phyloP scores from a whole-genome alignment of 352 stramenopile species.

The Pythium catenulatum region DNA sequence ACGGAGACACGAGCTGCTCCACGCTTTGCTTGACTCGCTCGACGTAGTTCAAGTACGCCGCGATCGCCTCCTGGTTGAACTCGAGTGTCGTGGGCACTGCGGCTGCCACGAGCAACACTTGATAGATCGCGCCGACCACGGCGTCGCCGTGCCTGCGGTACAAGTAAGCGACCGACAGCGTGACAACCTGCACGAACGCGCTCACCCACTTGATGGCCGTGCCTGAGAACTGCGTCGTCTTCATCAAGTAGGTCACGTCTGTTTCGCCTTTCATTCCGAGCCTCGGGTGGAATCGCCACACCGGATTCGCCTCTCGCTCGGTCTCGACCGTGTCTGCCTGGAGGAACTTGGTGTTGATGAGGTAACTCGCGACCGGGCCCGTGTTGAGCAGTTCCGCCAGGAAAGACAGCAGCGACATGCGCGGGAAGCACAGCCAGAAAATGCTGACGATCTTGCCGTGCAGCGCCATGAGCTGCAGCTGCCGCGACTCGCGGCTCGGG shows the following conservation, averaged over 20 bases:
- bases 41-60: constrained; percentile 75
- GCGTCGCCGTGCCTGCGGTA: too few relatives aligned
- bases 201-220: constrained; percentile 75
- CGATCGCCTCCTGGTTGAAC: constrained; percentile 77
- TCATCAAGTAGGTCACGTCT: constrained; percentile 72
- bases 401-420: constrained; percentile 72
- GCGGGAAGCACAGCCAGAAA: constrained; percentile 79
- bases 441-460: constrained; percentile 82
- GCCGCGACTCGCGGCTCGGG: constrained; percentile 75
- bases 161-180: constrained; percentile 69
- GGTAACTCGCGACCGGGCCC: constrained; percentile 78
- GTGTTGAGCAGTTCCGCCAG: constrained; percentile 77
- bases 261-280: constrained; percentile 69
- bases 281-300: constrained; percentile 69
- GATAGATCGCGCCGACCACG: constrained; percentile 1
- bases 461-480: constrained; percentile 85
- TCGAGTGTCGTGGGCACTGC: constrained; percentile 70
- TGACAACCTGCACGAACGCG: constrained; percentile 72
- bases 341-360: constrained; percentile 78
- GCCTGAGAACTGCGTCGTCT: constrained; percentile 75
- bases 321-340: constrained; percentile 78
- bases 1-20: constrained; percentile 53
- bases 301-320: constrained; percentile 71
- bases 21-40: constrained; percentile 62
- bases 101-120: constrained; percentile 69